These are phyloP conservation scores for Lagerstroemia speciosa DNA, from an alignment of 345 rosid species.

Conservation along the genomic window DNA sequence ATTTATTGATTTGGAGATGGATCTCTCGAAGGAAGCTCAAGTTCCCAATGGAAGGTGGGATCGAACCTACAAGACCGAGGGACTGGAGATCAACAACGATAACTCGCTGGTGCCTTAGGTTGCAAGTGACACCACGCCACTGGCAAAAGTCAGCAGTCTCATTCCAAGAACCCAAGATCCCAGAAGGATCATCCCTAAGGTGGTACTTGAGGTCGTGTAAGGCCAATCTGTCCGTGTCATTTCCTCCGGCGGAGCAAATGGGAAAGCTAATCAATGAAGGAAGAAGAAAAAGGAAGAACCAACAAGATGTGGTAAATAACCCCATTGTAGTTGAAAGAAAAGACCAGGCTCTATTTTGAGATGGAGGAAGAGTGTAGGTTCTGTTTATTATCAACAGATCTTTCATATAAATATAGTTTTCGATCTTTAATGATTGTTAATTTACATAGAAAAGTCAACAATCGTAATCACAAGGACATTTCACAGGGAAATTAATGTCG, in stretches of 20 bases:
- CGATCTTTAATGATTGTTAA: no score
- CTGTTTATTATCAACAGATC: no score
- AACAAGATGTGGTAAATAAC: background rate
- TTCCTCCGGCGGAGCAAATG: background rate
- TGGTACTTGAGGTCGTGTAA: background rate
- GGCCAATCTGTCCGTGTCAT: background rate
- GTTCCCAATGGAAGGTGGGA: conserved; percentile 6
- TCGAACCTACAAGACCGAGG: background rate
- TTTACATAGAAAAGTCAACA: no score
- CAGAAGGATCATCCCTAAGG: background rate
- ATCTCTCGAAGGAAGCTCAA: background rate
- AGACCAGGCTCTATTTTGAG: no score
- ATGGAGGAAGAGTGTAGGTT: no score
- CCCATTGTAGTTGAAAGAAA: no score
- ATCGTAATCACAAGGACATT: no score
- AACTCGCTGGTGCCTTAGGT: background rate
- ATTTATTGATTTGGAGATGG: background rate
- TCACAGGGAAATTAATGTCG: no score
- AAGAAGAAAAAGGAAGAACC: background rate
- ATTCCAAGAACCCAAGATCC: background rate
- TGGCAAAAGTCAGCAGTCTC: background rate
- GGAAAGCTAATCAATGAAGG: background rate
- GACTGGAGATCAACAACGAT: background rate
- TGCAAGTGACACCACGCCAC: background rate
- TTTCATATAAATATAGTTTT: no score